Conservation (phyloP, 768 basidiomycete species). For the Serendipita sp. region DNA sequence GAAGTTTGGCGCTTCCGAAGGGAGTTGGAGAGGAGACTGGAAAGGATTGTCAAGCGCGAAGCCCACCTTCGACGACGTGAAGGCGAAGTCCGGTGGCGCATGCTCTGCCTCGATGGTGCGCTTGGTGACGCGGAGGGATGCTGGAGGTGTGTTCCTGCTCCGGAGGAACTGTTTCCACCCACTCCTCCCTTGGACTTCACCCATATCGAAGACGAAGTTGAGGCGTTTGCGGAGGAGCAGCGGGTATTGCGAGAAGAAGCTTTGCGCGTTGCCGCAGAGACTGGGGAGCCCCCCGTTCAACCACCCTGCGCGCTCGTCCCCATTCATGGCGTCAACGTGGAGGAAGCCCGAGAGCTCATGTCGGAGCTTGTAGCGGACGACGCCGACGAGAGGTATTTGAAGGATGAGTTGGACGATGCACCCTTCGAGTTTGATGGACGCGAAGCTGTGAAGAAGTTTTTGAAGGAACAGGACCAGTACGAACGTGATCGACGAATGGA, state of each 20-base stretch:
- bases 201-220: background rate
- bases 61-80: background rate
- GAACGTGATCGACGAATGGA: background rate
- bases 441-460: background rate
- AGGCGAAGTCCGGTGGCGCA: background rate
- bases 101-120: constrained; percentile 1
- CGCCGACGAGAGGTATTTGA: background rate
- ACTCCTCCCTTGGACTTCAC: background rate
- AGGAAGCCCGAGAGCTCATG: background rate
- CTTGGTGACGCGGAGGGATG: background rate
- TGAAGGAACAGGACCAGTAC: background rate
- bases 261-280: background rate
- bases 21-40: background rate
- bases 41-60: background rate
- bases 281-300: background rate
- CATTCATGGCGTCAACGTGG: background rate
- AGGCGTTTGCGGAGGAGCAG: background rate
- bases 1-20: background rate
- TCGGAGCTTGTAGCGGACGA: background rate
- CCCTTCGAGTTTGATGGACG: background rate
- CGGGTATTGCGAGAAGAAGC: background rate
- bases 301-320: background rate
- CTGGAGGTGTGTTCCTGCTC: background rate
- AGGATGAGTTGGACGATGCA: background rate
- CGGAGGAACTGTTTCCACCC: background rate